phyloP scores from a whole-genome alignment of 2,329 filamentous ascomycete species.

The Beauveria medogensis region DNA sequence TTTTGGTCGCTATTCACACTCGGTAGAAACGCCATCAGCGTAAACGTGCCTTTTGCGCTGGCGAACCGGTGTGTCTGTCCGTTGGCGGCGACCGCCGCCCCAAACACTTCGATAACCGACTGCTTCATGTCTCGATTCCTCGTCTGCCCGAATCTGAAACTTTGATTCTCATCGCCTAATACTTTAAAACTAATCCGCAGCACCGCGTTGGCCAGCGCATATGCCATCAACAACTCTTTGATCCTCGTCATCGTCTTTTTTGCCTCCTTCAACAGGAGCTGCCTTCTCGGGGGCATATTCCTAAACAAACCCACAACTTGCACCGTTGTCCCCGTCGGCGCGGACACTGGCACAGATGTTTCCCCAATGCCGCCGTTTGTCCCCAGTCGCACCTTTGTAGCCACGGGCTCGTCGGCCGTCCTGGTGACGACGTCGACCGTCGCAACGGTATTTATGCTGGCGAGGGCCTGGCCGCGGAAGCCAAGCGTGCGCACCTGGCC shows the following conservation, averaged over 20 bases:
- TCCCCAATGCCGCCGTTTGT: constrained; percentile 24
- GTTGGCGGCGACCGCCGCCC: constrained; percentile 44
- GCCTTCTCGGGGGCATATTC: constrained; percentile 54
- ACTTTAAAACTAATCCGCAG: constrained; percentile 55
- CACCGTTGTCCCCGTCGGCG: constrained; percentile 63
- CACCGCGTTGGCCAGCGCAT: constrained; percentile 58
- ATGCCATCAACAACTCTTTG: constrained; percentile 52
- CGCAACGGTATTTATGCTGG: constrained; percentile 52
- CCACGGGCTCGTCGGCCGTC: constrained; percentile 52
- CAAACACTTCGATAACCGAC: constrained; percentile 54
- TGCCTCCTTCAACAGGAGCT: constrained; percentile 48
- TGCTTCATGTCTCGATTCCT: constrained; percentile 42
- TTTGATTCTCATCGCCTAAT: constrained; percentile 40
- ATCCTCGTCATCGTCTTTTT: constrained; percentile 49
- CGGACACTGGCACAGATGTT: constrained; percentile 30
- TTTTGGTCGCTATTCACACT: constrained; percentile 35
- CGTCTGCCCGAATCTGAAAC: constrained; percentile 56
- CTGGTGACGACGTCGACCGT: constrained; percentile 53
- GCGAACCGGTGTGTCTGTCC: constrained; percentile 32
- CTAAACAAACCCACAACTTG: constrained; percentile 51
- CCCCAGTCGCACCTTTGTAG: constrained; percentile 38
- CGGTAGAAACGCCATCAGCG: constrained; percentile 52
- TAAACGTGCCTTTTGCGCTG: constrained; percentile 18
- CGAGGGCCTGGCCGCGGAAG: constrained; percentile 68
- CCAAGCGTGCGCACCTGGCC: constrained; percentile 57